These are phyloP conservation scores for Pseudoneurospora amorphoporcata DNA, from an alignment of 495 filamentous ascomycete species.

Conservation along the genomic window DNA sequence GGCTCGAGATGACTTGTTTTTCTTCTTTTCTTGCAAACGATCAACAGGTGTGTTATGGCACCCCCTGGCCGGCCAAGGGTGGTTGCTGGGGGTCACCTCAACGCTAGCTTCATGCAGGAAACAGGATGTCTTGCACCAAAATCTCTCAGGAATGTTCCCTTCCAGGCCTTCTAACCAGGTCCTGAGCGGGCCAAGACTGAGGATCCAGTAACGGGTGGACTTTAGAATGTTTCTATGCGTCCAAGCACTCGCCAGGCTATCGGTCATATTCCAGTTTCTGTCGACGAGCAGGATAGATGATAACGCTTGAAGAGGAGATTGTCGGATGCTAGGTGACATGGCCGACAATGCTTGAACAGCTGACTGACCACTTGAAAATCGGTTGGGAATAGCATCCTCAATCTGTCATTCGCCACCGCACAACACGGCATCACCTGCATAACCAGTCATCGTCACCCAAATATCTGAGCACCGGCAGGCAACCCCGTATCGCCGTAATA, in stretches of 20 bases:
- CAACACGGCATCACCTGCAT: neutral
- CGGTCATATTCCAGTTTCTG: neutral
- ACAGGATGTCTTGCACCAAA: neutral
- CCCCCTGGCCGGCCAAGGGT: neutral
- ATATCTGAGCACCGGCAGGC: neutral
- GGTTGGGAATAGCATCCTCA: neutral
- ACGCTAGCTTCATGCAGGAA: neutral
- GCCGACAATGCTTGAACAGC: neutral
- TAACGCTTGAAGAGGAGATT: neutral
- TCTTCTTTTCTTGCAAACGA: neutral
- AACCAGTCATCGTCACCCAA: neutral
- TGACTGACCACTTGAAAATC: neutral
- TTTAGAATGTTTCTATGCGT: neutral
- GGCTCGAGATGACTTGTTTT: neutral
- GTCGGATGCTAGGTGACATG: neutral
- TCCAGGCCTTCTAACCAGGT: neutral
- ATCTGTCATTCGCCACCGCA: neutral
- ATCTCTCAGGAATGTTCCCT: neutral
- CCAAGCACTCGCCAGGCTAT: neutral
- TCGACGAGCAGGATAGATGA: neutral
- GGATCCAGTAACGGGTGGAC: neutral
- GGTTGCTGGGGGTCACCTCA: neutral
- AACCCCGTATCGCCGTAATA: neutral
- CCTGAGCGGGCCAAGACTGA: neutral
- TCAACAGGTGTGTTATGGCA: neutral